Percentiles rank a stretch among this genome's conserved stretches.
Conservation (phyloP, 2,329 filamentous ascomycete species). For the Berkeleyomyces rouxiae region DNA sequence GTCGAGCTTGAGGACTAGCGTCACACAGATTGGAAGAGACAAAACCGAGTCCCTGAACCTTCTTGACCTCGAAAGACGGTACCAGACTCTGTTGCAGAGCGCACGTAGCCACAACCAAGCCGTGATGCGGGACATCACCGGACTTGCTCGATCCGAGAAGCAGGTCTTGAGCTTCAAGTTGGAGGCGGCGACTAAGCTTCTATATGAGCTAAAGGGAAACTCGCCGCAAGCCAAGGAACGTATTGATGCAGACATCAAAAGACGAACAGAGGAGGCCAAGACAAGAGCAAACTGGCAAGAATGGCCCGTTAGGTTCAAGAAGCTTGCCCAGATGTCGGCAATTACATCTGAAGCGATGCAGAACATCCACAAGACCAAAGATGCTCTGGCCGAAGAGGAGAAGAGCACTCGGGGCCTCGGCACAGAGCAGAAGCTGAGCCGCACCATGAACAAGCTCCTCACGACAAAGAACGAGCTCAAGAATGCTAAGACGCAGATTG, state of each 20-base stretch:
- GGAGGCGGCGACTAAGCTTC: neutral
- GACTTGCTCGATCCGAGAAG: neutral
- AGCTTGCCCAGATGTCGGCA: neutral
- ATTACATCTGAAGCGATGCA: neutral
- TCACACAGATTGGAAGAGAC: neutral
- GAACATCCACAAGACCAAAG: neutral
- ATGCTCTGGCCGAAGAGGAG: neutral
- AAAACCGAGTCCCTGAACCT: neutral
- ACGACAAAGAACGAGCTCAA: neutral
- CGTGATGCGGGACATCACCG: neutral
- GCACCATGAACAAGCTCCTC: neutral
- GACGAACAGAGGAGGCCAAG: neutral
- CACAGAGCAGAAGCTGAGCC: neutral
- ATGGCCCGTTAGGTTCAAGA: neutral
- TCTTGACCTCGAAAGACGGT: neutral
- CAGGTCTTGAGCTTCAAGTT: neutral
- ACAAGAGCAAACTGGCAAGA: neutral
- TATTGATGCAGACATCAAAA: neutral
- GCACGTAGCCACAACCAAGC: neutral
- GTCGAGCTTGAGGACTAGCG: too few species aligned
- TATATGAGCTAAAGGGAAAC: neutral
- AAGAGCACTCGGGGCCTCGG: neutral
- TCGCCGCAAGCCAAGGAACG: neutral
- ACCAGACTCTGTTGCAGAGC: neutral
- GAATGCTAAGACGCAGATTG: neutral